Base-by-base conservation (phyloP, 1,284 basidiomycete genomes). In the Peniophora sp. region DNA sequence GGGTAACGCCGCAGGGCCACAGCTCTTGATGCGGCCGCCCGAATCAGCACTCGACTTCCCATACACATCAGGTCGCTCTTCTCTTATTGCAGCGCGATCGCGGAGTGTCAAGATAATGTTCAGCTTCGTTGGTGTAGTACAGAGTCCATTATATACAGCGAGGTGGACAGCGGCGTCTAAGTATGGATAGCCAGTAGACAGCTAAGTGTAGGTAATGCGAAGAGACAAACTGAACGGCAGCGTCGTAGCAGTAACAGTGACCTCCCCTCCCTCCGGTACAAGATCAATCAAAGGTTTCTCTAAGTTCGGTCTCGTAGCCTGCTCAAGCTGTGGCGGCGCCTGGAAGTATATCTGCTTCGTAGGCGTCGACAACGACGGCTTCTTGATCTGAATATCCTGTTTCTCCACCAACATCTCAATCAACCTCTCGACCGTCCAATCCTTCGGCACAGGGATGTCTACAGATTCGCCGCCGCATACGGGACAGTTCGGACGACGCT, bases 401-500 rank as follows among this genome's bases (percentile, higher is more conserved):
- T 79, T 83, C 67, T 92, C 90, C 3, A 81, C 75, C 54, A 97
- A 71, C 70, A 84, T 79, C 50, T 97, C 92, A 51, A 97, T 89
- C 45, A 98, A 71, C 48, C 80, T 72, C 58, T 95, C 89, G 20
- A 98, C 79, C 2, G 87, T 92, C 74, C 79, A 79, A 9, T 89
- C 85, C 25, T 71, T 72, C 49, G 71, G 78, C 53, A 95, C 76
- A 2, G 77, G 68, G 39, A 92, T 72, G 47, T 89, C 81, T 32
- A 92, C 69, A 0, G 88, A 74, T 65, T 97, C 90, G 32, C 94
- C 94, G 2, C 97, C 97, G 63, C 97, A 99, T 3, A 99, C 97
- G 2, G 96, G 96, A 66, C 97, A 99, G 61, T 98, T 93, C 1
- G 81, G 77, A 41, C 93, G 86, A 63, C 86, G 86, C 69, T 97